phyloP scores from a whole-genome alignment of 106 monocot species.

The Allium sativum region DNA sequence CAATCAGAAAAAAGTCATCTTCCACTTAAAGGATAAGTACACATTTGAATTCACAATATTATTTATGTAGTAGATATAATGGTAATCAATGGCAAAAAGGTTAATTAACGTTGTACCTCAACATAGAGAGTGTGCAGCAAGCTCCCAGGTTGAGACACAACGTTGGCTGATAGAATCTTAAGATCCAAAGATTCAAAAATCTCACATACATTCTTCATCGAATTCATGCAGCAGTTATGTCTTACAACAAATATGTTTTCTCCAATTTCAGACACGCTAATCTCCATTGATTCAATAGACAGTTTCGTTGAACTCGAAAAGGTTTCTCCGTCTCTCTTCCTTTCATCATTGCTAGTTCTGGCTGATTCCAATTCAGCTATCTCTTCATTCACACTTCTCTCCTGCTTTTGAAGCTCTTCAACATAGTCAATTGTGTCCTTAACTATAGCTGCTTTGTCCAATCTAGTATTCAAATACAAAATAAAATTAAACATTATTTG shows the following conservation, averaged over 20 bases:
- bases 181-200: slow-evolving; percentile 47
- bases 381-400: slow-evolving; percentile 27
- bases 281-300: slow-evolving; percentile 16
- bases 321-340: background rate
- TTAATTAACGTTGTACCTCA: slow-evolving; percentile 36
- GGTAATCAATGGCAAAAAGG: background rate
- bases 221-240: slow-evolving; percentile 52
- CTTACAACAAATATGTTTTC: slow-evolving; percentile 35
- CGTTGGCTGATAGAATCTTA: slow-evolving; percentile 47
- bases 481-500: background rate
- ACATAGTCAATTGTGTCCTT: slow-evolving; percentile 1
- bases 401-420: slow-evolving; percentile 14
- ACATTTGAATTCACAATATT: too few species aligned
- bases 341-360: background rate
- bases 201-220: slow-evolving; percentile 42
- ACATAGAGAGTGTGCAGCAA: slow-evolving; percentile 64
- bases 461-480: background rate
- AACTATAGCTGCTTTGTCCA: background rate
- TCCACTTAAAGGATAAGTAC: too few species aligned
- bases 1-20: too few species aligned
- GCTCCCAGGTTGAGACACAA: slow-evolving; percentile 47
- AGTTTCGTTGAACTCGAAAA: background rate
- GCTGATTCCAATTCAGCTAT: slow-evolving; percentile 1
- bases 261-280: slow-evolving; percentile 42
- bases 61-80: too few species aligned